Evolutionary conservation across 192 early-diverging fungal genomes (phyloP).

Genomic region (Umbelopsis ramanniana): DNA sequence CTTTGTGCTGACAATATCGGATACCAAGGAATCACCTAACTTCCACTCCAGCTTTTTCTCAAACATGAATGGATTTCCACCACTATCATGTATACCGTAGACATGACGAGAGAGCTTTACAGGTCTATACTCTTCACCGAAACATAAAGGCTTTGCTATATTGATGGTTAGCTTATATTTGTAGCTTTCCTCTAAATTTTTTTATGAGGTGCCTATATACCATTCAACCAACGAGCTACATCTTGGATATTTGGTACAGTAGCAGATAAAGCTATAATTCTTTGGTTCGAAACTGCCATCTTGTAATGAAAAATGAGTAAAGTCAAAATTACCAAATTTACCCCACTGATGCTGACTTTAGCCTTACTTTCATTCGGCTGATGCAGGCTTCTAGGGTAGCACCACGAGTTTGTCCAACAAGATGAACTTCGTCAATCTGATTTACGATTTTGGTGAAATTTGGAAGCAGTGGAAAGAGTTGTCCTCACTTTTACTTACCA

Average conservation of each 20-base stretch:
- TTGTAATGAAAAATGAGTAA: not conserved
- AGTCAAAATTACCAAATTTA: not conserved
- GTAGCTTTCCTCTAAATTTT: too few relatives aligned
- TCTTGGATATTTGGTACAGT: slow-evolving; percentile 74
- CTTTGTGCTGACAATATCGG: not conserved
- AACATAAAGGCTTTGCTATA: slow-evolving; percentile 26
- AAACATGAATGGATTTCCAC: slow-evolving; percentile 54
- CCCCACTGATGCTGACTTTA: not conserved
- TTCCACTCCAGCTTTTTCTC: slow-evolving; percentile 60
- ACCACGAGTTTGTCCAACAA: slow-evolving; percentile 66
- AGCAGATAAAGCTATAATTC: slow-evolving; percentile 72
- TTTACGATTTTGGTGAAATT: not conserved
- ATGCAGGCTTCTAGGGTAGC: slow-evolving; percentile 76
- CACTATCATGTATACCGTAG: slow-evolving; percentile 41
- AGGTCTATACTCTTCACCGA: slow-evolving; percentile 74
- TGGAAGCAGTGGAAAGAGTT: too few relatives aligned
- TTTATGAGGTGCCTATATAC: not conserved
- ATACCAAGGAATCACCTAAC: slow-evolving; percentile 18
- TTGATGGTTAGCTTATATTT: too few relatives aligned
- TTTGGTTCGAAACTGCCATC: slow-evolving; percentile 1
- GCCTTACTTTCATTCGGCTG: slow-evolving; percentile 39
- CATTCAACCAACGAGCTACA: slow-evolving; percentile 62
- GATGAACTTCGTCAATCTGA: slow-evolving; percentile 79
- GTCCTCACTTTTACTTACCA: slow-evolving; percentile 30
- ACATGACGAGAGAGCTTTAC: slow-evolving; percentile 62